Evolutionary conservation across 345 rosid species (phyloP), one percentile per base, ranked within the genome.

Genomic region (Pseudoturritis turrita): DNA sequence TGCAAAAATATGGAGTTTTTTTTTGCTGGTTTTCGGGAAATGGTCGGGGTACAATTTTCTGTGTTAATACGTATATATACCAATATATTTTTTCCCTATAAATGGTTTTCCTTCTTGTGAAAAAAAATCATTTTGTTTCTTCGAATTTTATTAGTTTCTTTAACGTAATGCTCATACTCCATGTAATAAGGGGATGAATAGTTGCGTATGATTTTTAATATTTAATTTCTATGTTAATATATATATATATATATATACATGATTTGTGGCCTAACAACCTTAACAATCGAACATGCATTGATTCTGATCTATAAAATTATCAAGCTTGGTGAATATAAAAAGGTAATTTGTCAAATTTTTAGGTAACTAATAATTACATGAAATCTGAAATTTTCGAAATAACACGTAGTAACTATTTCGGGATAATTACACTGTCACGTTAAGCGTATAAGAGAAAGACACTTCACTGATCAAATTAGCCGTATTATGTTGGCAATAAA

Each of bases 11-110:
- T 43, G 49, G 18, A 71, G 21, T 62, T 76, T 47, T 59, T n/a
- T 68, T 81, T 80, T 76, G 86, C 93, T 73, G 85, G 77, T 77
- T 81, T 87, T 82, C 55, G 68, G 96, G 92, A 82, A 79, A 69
- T 77, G 92, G 95, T 90, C 88, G 76, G 73, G 68, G 31, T 65
- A 55, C 72, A 77, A 29, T 56, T 68, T 77, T 57, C 5, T 62
- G 46, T 63, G 39, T 47, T 44, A 21, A 31, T 22, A 70, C 47
- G 37, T 39, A 41, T 31, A 53, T 47, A 53, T 22, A 15, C 6
- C 26, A 26, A 15, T 49, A n/a, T 55, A 28, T 36, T 25, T 29
- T 37, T 19, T 50, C 55, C 26, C 25, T 67, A 25, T 31, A 23
- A 23, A 41, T 60, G 10, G 54, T 39, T 67, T 66, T 36, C 28